Evolutionary conservation across 352 stramenopile genomes (phyloP), one percentile per base, ranked within the genome.

Genomic region (Pythium utonaiense): DNA sequence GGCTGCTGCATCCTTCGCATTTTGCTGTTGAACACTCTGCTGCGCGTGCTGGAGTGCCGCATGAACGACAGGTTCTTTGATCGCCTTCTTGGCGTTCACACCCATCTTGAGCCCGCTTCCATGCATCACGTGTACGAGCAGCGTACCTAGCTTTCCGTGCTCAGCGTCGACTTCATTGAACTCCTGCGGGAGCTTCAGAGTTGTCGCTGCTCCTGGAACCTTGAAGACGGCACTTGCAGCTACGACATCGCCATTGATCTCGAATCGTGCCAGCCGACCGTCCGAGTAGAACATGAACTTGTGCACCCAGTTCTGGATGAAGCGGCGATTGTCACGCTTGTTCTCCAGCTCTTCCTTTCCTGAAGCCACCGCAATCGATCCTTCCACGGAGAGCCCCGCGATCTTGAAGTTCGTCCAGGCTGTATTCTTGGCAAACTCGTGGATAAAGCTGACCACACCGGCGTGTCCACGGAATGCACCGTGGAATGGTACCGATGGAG

Each of bases 271-370:
- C 13, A 95, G 72, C n/a, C 82, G 73, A 3, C 86, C 86, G 34
- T 95, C 83, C 10, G 78, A 84, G 62, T 89, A 89, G 40, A 95
- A 95, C 30, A 85, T 93, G 49, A 95, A 95, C 67, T 95, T 95
- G 72, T 95, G 86, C 31, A 95, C 84, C 86, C 86, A 95, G 52
- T 95, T 95, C 60, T 95, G 86, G 40, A 93, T 82, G 42, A 95
- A 95, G 50, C 88, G 89, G 33, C 86, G 80, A 0, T 74, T 78
- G 36, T 95, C 86, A 40, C 80, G 78, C 38, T 86, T 85, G 70
- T 95, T 95, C 55, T 93, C 86, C 17, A 95, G 78, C 59, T 95
- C 83, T 51, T 95, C 86, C 44, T 93, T 91, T 9, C 86, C 86
- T 0, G 79, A 91, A 21, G 86, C 86, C 21, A 95, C 86, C 10